Evolutionary conservation across 306 rosid genomes (phyloP), one percentile per base, ranked within the genome.

Genomic region (Cicer judaicum): DNA sequence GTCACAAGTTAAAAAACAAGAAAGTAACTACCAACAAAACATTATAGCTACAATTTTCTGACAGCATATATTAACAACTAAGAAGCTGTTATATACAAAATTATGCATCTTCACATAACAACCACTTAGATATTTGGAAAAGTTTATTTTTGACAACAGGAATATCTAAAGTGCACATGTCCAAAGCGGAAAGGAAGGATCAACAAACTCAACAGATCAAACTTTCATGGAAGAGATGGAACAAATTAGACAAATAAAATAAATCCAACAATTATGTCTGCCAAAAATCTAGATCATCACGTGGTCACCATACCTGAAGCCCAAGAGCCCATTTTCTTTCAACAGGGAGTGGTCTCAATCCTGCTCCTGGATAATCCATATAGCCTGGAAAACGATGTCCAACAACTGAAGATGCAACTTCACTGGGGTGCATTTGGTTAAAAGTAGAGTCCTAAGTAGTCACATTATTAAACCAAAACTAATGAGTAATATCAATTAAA

Each of bases 281-380:
- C 67, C 50, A 60, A 70, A 74, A 21, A 73, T 52, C 50, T 10
- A 48, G 52, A 69, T 62, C 71, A 59, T n/a, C 21, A 69, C 21
- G 63, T 59, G 39, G 70, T 78, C 47, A 46, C 24, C 13, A 66
- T 75, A 89, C 98, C 97, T 93, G 97, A 84, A 93, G 96, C 48
- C 98, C 97, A 78, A 93, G 98, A 68, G 98, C 96, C 98, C 98
- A 91, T 79, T 91, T 93, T 64, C 93, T 88, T 81, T 93, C 93
- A 76, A 66, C 89, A 15, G 92, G 97, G 53, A 81, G 97, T 47
- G 83, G 90, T 62, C 89, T 84, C 70, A 82, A 10, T 39, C 87
- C 92, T 60, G 64, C 73, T 64, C 88, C 96, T 73, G 88, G 94
- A 84, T 83, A 83, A 15, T 91, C 92, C 85, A 87, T 79, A 79